A percentile compares a stretch with the other conserved stretches of the same genome.
These are phyloP conservation scores for Aspergillus sojae DNA, from an alignment of 2,329 filamentous ascomycete species.

Conservation along the genomic window DNA sequence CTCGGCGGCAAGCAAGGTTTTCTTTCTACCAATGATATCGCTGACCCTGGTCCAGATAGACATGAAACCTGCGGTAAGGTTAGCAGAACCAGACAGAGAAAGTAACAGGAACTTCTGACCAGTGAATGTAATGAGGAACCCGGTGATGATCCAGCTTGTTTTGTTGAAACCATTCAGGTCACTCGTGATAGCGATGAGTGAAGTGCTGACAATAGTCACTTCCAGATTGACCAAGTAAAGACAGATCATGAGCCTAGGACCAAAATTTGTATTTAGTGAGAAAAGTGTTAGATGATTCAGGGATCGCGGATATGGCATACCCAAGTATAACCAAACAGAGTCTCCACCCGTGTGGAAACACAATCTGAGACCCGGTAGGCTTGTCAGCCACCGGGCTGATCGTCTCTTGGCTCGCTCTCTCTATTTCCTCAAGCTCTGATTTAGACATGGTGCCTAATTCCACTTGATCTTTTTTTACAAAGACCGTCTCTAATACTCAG, in stretches of 20 bases:
- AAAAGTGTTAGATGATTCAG: background rate
- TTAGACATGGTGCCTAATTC: background rate
- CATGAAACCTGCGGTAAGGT: conserved; percentile 4
- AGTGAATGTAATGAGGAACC: conserved; percentile 38
- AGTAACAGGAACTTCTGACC: conserved; percentile 18
- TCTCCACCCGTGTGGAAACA: conserved; percentile 6
- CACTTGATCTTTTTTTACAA: background rate
- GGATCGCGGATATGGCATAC: background rate
- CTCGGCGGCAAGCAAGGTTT: background rate
- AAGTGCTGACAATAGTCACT: conserved; percentile 39
- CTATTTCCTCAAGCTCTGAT: background rate
- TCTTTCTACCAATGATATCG: conserved; percentile 6
- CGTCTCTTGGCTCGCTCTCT: background rate
- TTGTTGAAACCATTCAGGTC: conserved; percentile 34
- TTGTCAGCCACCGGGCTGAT: background rate
- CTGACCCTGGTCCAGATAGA: conserved; percentile 7
- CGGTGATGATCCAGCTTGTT: conserved; percentile 40
- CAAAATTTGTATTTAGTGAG: background rate
- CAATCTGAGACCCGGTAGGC: background rate
- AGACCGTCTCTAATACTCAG: background rate
- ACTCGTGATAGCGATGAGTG: conserved; percentile 38
- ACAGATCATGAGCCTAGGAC: conserved; percentile 27
- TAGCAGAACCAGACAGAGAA: background rate
- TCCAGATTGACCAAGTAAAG: conserved; percentile 38
- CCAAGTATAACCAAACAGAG: background rate